Evolutionary conservation across 441 rosid genomes (phyloP), one percentile per base, ranked within the genome.

Genomic region (Erodium texanum): DNA sequence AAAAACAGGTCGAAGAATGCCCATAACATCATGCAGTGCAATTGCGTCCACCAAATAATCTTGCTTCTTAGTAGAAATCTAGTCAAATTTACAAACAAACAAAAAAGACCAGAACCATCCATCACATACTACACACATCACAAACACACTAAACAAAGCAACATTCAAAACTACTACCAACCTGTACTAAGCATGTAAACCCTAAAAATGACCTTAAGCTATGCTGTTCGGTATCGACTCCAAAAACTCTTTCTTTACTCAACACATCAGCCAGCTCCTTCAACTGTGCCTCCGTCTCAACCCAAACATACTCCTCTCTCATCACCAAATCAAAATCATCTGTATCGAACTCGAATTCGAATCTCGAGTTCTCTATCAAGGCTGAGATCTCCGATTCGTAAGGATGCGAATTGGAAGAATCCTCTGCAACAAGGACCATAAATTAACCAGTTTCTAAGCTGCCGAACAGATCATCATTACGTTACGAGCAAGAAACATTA

Each of bases 171-270:
- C 12, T 12, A 65, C 52, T 32, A 24, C 38, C 23, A 32, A 90
- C 98, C 96, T 93, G 99, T 74, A 93, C 70, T 2, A 91, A 74
- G 79, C 96, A 90, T n/a, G 97, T 93, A 79, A 93, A 88, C 32
- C 99, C 96, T 19, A 85, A 85, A 82, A 86, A 93, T 0, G 97
- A 93, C 2, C 88, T 80, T 4, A 89, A 70, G 71, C 95, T 86
- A 76, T 93, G 99, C 66, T 93, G 99, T 77, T 93, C 99, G 0
- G 97, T 93, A 80, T 93, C 99, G 43, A 91, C 89, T 20, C 83
- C 87, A 71, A 93, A 90, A 73, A 78, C 82, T 9, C 64, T 75
- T 73, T 85, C 82, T 71, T 80, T 75, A 7, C 84, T 79, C 74
- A 93, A 79, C 54, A 70, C 70, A 71, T 81, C 80, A 20, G 83